Evolutionary conservation across 1,284 basidiomycete species (phyloP).

Genomic region (Leucoagaricus sp.): DNA sequence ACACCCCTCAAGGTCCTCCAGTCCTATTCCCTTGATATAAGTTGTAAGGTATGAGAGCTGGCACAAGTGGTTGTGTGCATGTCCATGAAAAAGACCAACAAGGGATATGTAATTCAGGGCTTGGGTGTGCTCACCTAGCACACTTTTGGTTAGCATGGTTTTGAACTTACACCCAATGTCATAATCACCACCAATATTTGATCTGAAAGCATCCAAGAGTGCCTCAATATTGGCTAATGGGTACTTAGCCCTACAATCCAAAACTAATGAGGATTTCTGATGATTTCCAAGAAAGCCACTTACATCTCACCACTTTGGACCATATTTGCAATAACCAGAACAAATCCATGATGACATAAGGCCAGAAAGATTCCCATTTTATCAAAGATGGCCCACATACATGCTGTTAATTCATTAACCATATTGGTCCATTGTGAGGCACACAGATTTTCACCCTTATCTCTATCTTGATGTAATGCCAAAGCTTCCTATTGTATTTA

Average conservation of each 20-base stretch:
- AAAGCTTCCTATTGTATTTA: background rate
- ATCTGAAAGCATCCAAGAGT: slow-evolving; percentile 27
- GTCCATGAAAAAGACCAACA: slow-evolving; percentile 33
- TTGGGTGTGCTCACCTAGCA: slow-evolving; percentile 13
- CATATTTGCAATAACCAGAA: slow-evolving; percentile 22
- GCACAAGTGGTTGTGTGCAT: slow-evolving; percentile 32
- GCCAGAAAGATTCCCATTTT: slow-evolving; percentile 31
- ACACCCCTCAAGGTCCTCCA: slow-evolving; percentile 32
- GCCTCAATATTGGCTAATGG: slow-evolving; percentile 27
- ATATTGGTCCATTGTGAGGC: slow-evolving; percentile 26
- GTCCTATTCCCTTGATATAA: slow-evolving; percentile 28
- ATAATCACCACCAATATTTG: slow-evolving; percentile 26
- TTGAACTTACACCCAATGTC: slow-evolving; percentile 27
- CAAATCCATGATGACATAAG: slow-evolving; percentile 24
- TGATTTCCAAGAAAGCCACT: too few relatives aligned
- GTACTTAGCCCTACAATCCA: slow-evolving; percentile 35
- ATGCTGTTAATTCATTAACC: slow-evolving; percentile 19
- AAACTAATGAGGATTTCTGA: background rate
- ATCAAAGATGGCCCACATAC: slow-evolving; percentile 32
- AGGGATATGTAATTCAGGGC: slow-evolving; percentile 16
- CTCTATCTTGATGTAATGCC: background rate
- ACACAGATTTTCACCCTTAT: slow-evolving; percentile 2
- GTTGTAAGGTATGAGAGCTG: slow-evolving; percentile 27
- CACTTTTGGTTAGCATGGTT: slow-evolving; percentile 19
- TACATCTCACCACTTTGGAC: slow-evolving; percentile 25